These are phyloP conservation scores for Alternaria hordeiaustralica DNA, from an alignment of 2,329 filamentous ascomycete genomes.

Conservation along the genomic window DNA sequence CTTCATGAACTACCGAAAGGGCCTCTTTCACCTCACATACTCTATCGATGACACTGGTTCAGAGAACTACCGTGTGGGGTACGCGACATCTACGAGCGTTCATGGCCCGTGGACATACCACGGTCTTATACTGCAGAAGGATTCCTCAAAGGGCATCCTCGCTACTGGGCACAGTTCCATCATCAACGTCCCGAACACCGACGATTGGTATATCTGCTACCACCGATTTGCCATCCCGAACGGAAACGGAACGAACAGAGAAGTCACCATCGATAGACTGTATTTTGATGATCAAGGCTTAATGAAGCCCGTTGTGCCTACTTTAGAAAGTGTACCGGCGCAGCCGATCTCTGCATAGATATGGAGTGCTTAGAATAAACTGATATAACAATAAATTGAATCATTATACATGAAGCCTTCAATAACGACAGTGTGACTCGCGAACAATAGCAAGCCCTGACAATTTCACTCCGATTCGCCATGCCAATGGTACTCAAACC, in stretches of 20 bases:
- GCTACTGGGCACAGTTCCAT: constrained; percentile 35
- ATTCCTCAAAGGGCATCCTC: constrained; percentile 28
- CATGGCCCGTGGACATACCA: constrained; percentile 36
- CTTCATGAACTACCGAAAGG: constrained; percentile 34
- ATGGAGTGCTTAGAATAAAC: neutral
- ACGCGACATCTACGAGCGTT: constrained; percentile 28
- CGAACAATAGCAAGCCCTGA: neutral
- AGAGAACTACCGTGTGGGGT: constrained; percentile 36
- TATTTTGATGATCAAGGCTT: constrained; percentile 33
- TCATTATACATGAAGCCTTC: neutral
- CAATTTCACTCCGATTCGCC: neutral
- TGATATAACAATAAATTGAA: neutral
- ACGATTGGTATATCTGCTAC: constrained; percentile 41
- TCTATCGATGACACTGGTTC: constrained; percentile 38
- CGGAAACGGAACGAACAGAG: constrained; percentile 31
- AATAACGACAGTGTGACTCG: neutral
- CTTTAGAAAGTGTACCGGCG: constrained; percentile 28
- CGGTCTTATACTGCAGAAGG: constrained; percentile 34
- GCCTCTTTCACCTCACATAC: constrained; percentile 37
- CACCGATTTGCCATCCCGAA: constrained; percentile 35
- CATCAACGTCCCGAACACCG: constrained; percentile 35
- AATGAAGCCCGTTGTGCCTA: constrained; percentile 33
- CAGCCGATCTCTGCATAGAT: neutral
- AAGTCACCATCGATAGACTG: constrained; percentile 34
- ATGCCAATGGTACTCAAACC: neutral